Evolutionary conservation across 2,329 filamentous ascomycete species (phyloP), one percentile per base, ranked within the genome.

Genomic region (Moelleriella libera): DNA sequence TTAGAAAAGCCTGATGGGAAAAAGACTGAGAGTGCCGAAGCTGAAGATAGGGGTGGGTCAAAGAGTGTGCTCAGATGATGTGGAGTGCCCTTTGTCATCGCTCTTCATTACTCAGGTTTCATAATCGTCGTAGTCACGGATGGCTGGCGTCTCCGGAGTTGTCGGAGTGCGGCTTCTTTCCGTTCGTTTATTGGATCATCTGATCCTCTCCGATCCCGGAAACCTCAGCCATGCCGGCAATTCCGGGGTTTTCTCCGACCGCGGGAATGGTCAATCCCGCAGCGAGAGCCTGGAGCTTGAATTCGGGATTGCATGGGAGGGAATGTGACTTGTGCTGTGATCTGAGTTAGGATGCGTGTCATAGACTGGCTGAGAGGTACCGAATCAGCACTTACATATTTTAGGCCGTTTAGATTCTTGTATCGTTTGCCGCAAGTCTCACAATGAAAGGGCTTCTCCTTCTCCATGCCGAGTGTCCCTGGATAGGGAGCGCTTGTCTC

Each of bases 381-480:
- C 11, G 5, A n/a, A 29, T n/a, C 5, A 29, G 37, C 40, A 68
- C 78, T 66, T 67, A 83, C 79, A 62, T 98, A 98, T 80, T 98
- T 98, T 52, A 98, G 77, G 6, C 92, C 92, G 66, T 98, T 98
- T 51, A 98, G 67, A 61, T 98, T 98, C 80, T 98, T 98, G 70
- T 98, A 98, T 46, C 92, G 85, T 72, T 98, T 98, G 58, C 90
- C 89, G 62, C 92, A 98, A 9, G 88, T 84, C 54, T 97, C 89
- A 65, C 92, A 98, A 60, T 89, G 89, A 64, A 97, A 97, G 3
- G 92, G 92, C 71, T 98, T 98, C 70, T 97, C 90, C 65, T 97
- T 98, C 68, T 98, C 92, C 92, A 98, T 98, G n/a, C 92, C 92
- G 37, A 95, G 72, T 1, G 92, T 97, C 32, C 92, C 92, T 0